Percentiles rank a stretch among this genome's conserved stretches.
Conservation (phyloP, 139 green algal species). For the Zygnema cylindricum region DNA sequence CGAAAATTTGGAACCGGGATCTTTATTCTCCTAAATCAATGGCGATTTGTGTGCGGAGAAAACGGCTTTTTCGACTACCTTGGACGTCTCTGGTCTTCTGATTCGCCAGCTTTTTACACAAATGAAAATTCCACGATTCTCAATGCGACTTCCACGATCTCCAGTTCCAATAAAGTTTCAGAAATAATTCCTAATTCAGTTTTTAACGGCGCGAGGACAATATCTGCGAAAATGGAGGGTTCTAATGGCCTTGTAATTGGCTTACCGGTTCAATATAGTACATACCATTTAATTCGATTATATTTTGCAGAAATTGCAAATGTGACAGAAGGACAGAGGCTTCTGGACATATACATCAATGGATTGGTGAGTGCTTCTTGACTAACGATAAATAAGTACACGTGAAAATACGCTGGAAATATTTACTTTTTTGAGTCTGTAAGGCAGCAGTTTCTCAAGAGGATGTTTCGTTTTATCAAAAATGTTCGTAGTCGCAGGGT, state of each 20-base stretch:
- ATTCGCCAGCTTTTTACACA: neutral
- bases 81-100: neutral
- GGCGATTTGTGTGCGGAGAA: neutral
- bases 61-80: neutral
- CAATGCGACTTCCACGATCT: neutral
- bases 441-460: no score
- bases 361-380: neutral
- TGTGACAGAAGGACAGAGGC: conserved; percentile 9
- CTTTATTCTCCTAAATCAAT: neutral
- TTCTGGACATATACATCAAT: conserved; percentile 37
- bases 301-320: conserved; percentile 21
- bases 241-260: neutral
- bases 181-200: neutral
- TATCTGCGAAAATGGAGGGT: neutral
- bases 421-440: no score
- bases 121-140: neutral
- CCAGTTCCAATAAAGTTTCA: neutral
- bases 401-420: no score
- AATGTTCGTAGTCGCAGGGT: no score
- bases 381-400: no score
- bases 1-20: neutral
- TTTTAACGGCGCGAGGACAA: neutral
- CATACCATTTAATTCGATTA: neutral
- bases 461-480: no score
- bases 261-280: neutral